Conservation (phyloP, 176 grass and related monocot species). For the Ananas comosus region DNA sequence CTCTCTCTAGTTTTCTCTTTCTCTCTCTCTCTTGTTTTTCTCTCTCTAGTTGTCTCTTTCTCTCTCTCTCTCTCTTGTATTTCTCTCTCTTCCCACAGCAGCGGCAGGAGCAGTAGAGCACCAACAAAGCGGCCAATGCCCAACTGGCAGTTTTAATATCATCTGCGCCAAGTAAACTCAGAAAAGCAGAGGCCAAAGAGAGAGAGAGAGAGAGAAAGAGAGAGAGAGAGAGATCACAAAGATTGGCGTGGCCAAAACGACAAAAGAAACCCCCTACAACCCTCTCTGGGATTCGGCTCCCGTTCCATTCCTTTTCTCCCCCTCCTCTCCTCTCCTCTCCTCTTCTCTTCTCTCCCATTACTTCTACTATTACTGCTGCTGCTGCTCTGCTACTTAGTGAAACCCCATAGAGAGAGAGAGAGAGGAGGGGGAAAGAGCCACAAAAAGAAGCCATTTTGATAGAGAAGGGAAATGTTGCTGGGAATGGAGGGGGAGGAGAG, state of each 20-base stretch:
- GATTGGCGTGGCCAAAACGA: constrained; percentile 19
- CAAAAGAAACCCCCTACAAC: constrained; percentile 7
- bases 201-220: too few relatives aligned
- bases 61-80: background rate
- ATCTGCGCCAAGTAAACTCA: constrained; percentile 23
- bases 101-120: background rate
- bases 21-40: too few relatives aligned
- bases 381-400: too few relatives aligned
- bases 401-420: background rate
- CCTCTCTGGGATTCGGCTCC: constrained; percentile 14
- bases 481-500: constrained; percentile 40
- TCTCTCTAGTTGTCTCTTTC: too few relatives aligned
- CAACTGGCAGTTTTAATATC: constrained; percentile 35
- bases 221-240: too few relatives aligned
- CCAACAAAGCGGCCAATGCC: constrained; percentile 5
- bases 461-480: constrained; percentile 17
- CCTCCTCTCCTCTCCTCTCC: background rate
- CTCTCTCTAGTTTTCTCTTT: too few relatives aligned
- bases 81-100: background rate
- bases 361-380: background rate
- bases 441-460: too few relatives aligned
- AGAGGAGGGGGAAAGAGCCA: background rate
- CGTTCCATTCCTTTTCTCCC: constrained; percentile 12
- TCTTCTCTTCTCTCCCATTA: background rate
- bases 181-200: background rate